Evolutionary conservation across 805 yeast species (phyloP).

Genomic region (Metschnikowia kofuensis): DNA sequence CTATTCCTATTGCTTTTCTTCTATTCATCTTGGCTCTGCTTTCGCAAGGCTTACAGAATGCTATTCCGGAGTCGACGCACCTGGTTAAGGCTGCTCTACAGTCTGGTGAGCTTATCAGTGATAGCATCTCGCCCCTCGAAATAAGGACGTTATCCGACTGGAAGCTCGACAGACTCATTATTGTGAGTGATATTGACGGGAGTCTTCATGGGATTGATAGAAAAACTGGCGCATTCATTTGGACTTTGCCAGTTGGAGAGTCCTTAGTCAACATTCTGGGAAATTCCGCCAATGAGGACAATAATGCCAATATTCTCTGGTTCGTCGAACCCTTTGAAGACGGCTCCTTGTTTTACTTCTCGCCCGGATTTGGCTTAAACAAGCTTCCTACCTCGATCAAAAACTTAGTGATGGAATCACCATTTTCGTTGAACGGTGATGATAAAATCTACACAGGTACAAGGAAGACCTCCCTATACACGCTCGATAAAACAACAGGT

Average conservation of each 20-base stretch:
- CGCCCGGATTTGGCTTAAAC: slow-evolving; percentile 69
- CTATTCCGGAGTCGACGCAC: slow-evolving; percentile 1
- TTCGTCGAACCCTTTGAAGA: slow-evolving; percentile 88
- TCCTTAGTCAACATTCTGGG: slow-evolving; percentile 52
- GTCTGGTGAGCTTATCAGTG: slow-evolving; percentile 3
- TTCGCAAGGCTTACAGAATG: neutral
- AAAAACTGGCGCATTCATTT: slow-evolving; percentile 65
- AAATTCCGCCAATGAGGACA: slow-evolving; percentile 5
- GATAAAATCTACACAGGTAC: slow-evolving; percentile 89
- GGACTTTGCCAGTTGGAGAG: slow-evolving; percentile 69
- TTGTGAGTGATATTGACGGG: slow-evolving; percentile 85
- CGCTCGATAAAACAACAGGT: slow-evolving; percentile 73
- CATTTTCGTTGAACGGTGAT: slow-evolving; percentile 71
- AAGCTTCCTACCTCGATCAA: slow-evolving; percentile 78
- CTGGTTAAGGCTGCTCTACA: neutral
- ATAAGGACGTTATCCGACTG: slow-evolving; percentile 44
- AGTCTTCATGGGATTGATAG: slow-evolving; percentile 78
- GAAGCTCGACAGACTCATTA: slow-evolving; percentile 53
- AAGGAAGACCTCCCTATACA: slow-evolving; percentile 69
- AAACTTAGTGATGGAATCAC: slow-evolving; percentile 76
- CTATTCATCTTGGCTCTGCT: slow-evolving; percentile 1
- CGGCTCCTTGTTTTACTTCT: slow-evolving; percentile 80
- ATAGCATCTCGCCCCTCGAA: slow-evolving; percentile 33
- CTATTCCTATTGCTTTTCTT: neutral
- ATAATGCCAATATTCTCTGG: slow-evolving; percentile 52